Evolutionary conservation across 2,329 filamentous ascomycete genomes (phyloP), one percentile per base, ranked within the genome.

Genomic region (Cladosporium sp.): DNA sequence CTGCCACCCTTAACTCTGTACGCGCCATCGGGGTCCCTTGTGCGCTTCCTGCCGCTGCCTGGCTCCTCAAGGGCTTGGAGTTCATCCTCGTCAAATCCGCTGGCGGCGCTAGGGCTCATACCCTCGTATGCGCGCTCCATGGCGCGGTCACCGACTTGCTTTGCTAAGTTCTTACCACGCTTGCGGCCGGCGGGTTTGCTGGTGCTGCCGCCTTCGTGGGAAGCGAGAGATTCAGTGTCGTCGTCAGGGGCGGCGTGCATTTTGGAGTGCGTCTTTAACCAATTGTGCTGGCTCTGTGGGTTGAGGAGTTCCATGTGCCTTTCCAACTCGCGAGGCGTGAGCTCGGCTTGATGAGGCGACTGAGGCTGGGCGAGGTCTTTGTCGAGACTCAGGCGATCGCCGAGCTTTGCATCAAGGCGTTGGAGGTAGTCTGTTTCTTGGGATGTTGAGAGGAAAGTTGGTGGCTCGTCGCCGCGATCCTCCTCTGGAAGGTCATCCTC

Each of bases 201-300:
- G 15, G 9, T n/a, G 47, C 28, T 36, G 22, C 36, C 37, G n/a
- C 48, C 49, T 76, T 76, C 96, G 92, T 49, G 91, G 86, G 71
- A 93, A 87, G 3, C 91, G 89, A 59, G 90, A 87, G 73, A 96
- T 82, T 69, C 90, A 86, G 61, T 90, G 84, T 68, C 67, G 20
- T 71, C 69, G 24, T 66, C 68, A 7, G 51, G 64, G 19, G 61
- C 58, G 15, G 60, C 60, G 15, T 55, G 52, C 20, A 61, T 55
- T 37, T 63, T 64, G 1, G 58, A 59, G 56, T 72, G 68, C 24
- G 64, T 63, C 56, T 66, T 66, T 12, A 99, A 83, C 94, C 94
- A 99, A 73, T 95, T 97, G 76, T 96, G 95, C 3, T 96, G 92
- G 59, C 90, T 95, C 40, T 91, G 89, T 0, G 92, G 91, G 71